Percentiles rank a stretch among this genome's conserved stretches.
Evolutionary conservation across 192 early-diverging fungal genomes (phyloP).

Genomic region (Backusella psychrophila): DNA sequence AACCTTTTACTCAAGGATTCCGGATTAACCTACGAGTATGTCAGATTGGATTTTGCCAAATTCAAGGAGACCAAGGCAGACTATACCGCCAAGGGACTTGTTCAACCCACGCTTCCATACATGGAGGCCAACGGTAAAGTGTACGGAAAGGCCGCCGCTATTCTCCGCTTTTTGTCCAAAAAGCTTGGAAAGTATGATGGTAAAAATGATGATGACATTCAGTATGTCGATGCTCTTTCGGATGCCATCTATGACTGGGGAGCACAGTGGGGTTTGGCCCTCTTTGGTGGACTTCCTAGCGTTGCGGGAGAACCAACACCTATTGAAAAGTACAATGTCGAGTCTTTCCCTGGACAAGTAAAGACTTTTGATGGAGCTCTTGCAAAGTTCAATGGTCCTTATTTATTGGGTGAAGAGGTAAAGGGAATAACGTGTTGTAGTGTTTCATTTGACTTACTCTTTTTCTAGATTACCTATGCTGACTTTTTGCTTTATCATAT

Average conservation of each 20-base stretch:
- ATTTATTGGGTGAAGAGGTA: background rate
- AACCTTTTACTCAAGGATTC: background rate
- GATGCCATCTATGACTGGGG: background rate
- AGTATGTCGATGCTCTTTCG: background rate
- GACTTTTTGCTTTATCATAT: background rate
- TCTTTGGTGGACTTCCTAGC: background rate
- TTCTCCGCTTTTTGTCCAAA: background rate
- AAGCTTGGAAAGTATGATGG: background rate
- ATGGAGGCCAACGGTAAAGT: background rate
- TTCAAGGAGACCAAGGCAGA: background rate
- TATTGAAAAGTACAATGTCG: background rate
- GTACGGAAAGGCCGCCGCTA: background rate
- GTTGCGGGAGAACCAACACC: background rate
- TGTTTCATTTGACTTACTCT: too few species aligned
- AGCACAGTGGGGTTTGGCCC: background rate
- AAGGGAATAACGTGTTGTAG: background rate
- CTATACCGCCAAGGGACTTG: background rate
- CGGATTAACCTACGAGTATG: background rate
- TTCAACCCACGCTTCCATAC: background rate
- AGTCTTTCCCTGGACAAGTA: background rate
- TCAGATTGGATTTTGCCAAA: background rate
- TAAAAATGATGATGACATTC: background rate
- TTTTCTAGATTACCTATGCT: background rate
- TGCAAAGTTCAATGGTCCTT: background rate
- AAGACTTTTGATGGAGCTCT: background rate